These are phyloP conservation scores for Flaveria trinervia DNA, from an alignment of 129 eudicot genomes.

Conservation along the genomic window DNA sequence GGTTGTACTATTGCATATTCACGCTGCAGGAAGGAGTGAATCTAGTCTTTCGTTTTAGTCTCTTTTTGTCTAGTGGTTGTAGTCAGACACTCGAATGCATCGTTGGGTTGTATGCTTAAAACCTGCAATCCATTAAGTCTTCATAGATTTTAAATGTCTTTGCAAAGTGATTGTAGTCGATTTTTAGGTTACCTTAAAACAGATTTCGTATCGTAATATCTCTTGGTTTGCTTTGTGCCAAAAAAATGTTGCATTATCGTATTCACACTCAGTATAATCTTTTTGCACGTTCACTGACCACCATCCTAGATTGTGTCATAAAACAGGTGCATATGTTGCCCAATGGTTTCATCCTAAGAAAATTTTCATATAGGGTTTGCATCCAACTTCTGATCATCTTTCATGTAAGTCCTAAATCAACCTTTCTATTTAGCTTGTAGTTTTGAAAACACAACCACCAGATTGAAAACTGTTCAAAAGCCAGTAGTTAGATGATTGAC, in stretches of 20 bases:
- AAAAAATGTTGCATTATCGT: too few relatives aligned
- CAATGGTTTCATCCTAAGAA: too few relatives aligned
- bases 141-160: neutral
- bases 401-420: too few relatives aligned
- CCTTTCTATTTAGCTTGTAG: neutral
- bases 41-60: neutral
- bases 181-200: neutral
- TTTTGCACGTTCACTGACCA: neutral
- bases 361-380: too few relatives aligned
- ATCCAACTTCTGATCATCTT: too few relatives aligned
- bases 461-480: neutral
- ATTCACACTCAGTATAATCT: neutral
- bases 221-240: too few relatives aligned
- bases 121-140: neutral
- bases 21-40: constrained; percentile 6
- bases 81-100: constrained; percentile 6
- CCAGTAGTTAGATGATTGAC: neutral
- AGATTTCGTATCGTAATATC: neutral
- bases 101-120: constrained; percentile 5
- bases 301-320: neutral
- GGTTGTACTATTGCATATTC: constrained; percentile 15
- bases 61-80: constrained; percentile 4
- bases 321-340: too few relatives aligned
- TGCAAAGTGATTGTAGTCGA: neutral
- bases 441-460: neutral